Evolutionary conservation across 106 monocot genomes (phyloP), one percentile per base, ranked within the genome.

Genomic region (Phalaenopsis equestris): DNA sequence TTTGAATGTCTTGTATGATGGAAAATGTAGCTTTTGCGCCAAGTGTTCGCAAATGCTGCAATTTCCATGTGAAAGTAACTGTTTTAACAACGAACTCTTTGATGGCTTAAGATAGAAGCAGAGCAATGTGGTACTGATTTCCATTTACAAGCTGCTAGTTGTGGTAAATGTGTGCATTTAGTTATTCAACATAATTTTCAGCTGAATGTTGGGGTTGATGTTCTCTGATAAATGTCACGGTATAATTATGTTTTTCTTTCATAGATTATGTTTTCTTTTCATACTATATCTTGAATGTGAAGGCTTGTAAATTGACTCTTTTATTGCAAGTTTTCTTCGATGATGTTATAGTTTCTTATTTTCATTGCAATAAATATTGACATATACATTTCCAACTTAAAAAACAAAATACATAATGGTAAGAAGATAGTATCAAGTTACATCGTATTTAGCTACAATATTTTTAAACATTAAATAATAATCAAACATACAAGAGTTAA

Each of bases 21-120:
- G 81, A 87, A 78, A 79, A 47, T 72, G 75, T 82, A 87, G 90
- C 85, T 81, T 90, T 85, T 90, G 90, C 30, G 49, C 41, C 16
- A 78, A 85, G 75, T 58, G 42, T 77, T 48, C 70, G 30, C 83
- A 81, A 85, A 76, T 83, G 86, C 88, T 84, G 67, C 57, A 42
- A 41, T 84, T 86, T 89, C 88, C 84, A 81, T 89, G 78, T 76
- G 68, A 36, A 65, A 81, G 30, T 9, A 79, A 76, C n/a, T 80
- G 72, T 56, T 87, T 55, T 73, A 77, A 82, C 79, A 46, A n/a
- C 23, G 68, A 52, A 42, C 30, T 58, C 79, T 12, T 75, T 77
- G 21, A 65, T 48, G 43, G n/a, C 23, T 56, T 38, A 42, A 73
- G 67, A 15, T 58, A 47, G 17, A 41, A 64, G 48, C 76, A 46